These are phyloP conservation scores for Dalbergia oliveri DNA, from an alignment of 306 rosid genomes.

Conservation along the genomic window DNA sequence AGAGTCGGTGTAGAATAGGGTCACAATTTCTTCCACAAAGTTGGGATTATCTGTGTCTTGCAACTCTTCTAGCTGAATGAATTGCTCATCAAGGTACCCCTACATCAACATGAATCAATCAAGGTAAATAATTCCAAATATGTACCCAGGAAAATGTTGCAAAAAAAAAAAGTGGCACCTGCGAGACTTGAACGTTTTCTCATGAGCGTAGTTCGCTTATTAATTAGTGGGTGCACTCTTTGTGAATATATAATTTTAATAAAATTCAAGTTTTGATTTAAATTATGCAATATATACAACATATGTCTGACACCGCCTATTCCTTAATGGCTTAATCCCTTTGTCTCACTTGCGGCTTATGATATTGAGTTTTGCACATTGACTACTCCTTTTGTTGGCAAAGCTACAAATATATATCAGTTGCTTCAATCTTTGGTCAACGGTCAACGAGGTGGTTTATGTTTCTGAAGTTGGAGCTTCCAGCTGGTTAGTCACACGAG, in stretches of 20 bases:
- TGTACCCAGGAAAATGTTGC: neutral
- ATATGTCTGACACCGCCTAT: no score
- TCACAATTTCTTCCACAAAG: slow-evolving; percentile 84
- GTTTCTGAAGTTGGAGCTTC: neutral
- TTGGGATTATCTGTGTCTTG: slow-evolving; percentile 77
- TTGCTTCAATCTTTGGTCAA: neutral
- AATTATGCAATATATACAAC: no score
- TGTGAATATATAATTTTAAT: no score
- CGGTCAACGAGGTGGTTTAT: neutral
- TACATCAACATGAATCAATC: slow-evolving; percentile 35
- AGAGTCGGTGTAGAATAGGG: slow-evolving; percentile 71
- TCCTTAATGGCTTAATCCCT: no score
- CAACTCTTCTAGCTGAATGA: slow-evolving; percentile 80
- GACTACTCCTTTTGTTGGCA: neutral
- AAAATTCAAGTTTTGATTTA: no score
- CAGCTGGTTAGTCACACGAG: no score
- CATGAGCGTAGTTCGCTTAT: no score
- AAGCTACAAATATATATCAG: neutral
- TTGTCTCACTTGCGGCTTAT: no score
- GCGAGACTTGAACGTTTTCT: no score
- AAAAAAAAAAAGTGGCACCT: no score
- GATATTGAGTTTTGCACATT: neutral
- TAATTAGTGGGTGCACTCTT: no score
- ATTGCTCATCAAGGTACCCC: slow-evolving; percentile 79
- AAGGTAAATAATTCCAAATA: neutral